Evolutionary conservation across 129 eudicot genomes (phyloP).

Genomic region (carrot (Daucus carota)): DNA sequence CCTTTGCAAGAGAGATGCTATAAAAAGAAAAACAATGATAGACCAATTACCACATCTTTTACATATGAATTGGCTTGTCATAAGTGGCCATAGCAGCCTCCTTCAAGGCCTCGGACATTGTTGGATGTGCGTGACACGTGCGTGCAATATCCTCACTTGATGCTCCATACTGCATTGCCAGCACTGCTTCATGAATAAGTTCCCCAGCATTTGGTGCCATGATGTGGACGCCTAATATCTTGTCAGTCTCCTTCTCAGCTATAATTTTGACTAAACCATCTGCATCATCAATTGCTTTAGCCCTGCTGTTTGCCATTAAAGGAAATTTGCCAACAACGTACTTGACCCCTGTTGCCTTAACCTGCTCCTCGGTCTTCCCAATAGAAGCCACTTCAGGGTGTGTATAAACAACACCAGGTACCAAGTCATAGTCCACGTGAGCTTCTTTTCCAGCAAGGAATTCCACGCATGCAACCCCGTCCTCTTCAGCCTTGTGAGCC

Average conservation of each 20-base stretch:
- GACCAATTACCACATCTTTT: slow-evolving; percentile 17
- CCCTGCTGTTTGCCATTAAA: slow-evolving; percentile 78
- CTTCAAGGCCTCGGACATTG: slow-evolving; percentile 84
- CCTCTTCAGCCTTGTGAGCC: slow-evolving; percentile 92
- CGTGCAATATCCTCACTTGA: slow-evolving; percentile 91
- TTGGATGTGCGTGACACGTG: slow-evolving; percentile 90
- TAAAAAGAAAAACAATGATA: slow-evolving; percentile 5
- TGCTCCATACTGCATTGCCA: slow-evolving; percentile 79
- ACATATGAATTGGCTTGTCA: slow-evolving; percentile 81
- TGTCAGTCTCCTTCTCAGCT: slow-evolving; percentile 81
- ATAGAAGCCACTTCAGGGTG: slow-evolving; percentile 92
- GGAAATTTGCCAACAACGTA: slow-evolving; percentile 83
- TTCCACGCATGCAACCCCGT: slow-evolving; percentile 82
- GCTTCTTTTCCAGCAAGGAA: slow-evolving; percentile 81
- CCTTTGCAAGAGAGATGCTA: background rate
- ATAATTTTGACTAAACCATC: slow-evolving; percentile 76
- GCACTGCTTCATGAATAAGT: slow-evolving; percentile 71
- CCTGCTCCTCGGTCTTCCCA: slow-evolving; percentile 91
- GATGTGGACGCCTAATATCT: slow-evolving; percentile 75
- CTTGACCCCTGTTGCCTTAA: slow-evolving; percentile 51
- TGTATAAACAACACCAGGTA: slow-evolving; percentile 78
- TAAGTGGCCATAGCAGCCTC: slow-evolving; percentile 94
- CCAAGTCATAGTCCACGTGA: slow-evolving; percentile 83
- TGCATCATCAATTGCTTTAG: slow-evolving; percentile 82
- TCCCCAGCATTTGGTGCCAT: slow-evolving; percentile 90